A percentile compares a stretch with the other conserved stretches of the same genome.
These are phyloP conservation scores for Phytopythium aichiense DNA, from an alignment of 352 stramenopile genomes.

Conservation along the genomic window DNA sequence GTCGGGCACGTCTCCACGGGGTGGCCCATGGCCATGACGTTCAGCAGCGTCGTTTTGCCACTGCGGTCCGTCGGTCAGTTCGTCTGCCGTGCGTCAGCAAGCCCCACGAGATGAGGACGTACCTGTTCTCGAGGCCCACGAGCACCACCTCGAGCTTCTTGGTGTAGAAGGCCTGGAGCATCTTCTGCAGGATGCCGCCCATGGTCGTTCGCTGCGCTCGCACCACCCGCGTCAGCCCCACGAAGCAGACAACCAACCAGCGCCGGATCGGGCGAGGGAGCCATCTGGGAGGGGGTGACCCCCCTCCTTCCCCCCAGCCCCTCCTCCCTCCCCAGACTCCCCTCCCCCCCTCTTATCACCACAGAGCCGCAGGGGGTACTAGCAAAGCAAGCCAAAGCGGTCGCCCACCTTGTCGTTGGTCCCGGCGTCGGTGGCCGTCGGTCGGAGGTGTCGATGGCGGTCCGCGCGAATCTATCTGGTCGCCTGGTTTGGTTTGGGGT, in stretches of 20 bases:
- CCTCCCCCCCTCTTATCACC: no score
- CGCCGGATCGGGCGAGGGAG: not conserved
- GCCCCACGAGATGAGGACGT: slow-evolving; percentile 5
- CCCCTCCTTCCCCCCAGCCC: not conserved
- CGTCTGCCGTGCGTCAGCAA: not conserved
- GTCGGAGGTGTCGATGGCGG: no score
- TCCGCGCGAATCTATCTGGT: not conserved
- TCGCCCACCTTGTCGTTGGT: not conserved
- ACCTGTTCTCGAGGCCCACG: slow-evolving; percentile 96
- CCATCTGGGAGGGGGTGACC: not conserved
- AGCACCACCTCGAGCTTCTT: slow-evolving; percentile 97
- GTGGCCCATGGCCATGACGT: slow-evolving; percentile 94
- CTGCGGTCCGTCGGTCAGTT: slow-evolving; percentile 27
- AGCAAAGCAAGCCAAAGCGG: no score
- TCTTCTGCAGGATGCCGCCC: slow-evolving; percentile 92
- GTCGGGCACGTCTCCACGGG: slow-evolving; percentile 96
- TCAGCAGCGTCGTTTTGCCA: slow-evolving; percentile 96
- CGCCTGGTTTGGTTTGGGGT: not conserved
- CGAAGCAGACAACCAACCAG: not conserved
- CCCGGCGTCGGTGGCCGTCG: no score
- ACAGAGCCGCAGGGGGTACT: no score
- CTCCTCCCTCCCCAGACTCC: not conserved
- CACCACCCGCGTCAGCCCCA: not conserved
- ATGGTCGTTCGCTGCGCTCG: slow-evolving; percentile 40
- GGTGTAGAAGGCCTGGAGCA: slow-evolving; percentile 96